Evolutionary conservation across 768 basidiomycete genomes (phyloP).

Genomic region (Agrocybe chaxingu): DNA sequence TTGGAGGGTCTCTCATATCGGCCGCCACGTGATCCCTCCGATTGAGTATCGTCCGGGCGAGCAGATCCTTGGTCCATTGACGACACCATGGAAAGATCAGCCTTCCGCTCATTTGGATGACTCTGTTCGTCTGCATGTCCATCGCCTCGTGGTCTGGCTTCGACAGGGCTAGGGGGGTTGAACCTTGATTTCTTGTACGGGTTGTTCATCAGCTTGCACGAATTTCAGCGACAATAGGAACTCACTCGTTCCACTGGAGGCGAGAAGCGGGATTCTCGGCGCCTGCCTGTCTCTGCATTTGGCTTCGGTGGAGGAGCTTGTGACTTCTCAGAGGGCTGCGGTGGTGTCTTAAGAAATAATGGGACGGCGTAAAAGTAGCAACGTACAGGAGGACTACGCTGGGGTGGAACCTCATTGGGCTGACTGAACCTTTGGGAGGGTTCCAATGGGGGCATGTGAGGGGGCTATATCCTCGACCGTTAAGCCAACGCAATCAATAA

Average conservation of each 20-base stretch:
- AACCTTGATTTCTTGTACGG: neutral
- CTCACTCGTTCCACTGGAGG: conserved; percentile 2
- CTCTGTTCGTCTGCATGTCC: neutral
- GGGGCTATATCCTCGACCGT: neutral
- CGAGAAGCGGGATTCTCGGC: conserved; percentile 7
- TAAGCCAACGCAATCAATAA: neutral
- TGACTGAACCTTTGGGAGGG: neutral
- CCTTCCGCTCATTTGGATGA: conserved; percentile 6
- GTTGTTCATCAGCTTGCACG: neutral
- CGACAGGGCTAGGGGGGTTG: neutral
- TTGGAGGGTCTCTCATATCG: neutral
- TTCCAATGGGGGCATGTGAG: neutral
- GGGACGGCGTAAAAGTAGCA: neutral
- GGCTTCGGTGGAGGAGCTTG: neutral
- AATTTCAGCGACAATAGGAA: neutral
- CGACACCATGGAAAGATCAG: conserved; percentile 24
- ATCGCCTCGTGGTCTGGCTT: neutral
- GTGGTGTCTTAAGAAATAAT: neutral
- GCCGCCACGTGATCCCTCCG: conserved; percentile 7
- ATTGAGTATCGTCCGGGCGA: conserved; percentile 14
- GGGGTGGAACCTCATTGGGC: too few relatives aligned
- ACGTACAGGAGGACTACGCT: neutral
- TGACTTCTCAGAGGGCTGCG: neutral
- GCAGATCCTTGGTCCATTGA: conserved; percentile 17
- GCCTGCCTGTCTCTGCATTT: neutral